These are phyloP conservation scores for Ilex asprella DNA, from an alignment of 257 asterid species.

Conservation along the genomic window DNA sequence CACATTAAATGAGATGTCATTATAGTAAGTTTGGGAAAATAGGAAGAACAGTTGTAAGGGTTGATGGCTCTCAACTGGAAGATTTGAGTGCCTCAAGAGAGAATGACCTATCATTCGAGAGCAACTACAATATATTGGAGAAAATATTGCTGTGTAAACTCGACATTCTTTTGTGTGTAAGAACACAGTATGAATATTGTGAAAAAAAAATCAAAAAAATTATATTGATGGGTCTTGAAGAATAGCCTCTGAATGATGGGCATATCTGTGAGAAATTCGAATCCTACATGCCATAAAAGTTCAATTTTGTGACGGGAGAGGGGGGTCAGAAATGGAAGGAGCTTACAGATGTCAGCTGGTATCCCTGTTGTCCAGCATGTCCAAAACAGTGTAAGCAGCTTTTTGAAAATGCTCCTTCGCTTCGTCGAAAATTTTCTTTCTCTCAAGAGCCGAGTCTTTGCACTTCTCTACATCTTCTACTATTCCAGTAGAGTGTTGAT, in stretches of 20 bases:
- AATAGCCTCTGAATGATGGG: constrained; percentile 1
- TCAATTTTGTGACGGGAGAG: constrained; percentile 6
- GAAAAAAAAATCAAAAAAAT: too few relatives aligned
- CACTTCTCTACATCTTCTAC: constrained; percentile 58
- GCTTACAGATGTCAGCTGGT: constrained; percentile 33
- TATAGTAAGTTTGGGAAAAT: constrained; percentile 42
- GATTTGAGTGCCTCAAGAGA: constrained; percentile 66
- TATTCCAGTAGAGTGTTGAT: constrained; percentile 57
- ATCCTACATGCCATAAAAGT: too few relatives aligned
- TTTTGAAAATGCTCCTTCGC: constrained; percentile 68
- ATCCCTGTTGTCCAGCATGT: constrained; percentile 40
- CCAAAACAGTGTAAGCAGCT: constrained; percentile 74
- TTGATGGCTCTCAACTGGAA: constrained; percentile 64
- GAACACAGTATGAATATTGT: not conserved
- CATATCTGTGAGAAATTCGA: too few relatives aligned
- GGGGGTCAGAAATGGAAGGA: constrained; percentile 3
- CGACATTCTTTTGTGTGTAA: not conserved
- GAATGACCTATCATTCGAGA: constrained; percentile 61
- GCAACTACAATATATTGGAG: not conserved
- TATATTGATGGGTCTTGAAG: not conserved
- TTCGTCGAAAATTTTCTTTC: constrained; percentile 59
- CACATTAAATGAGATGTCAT: too few relatives aligned
- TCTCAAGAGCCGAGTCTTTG: constrained; percentile 60
- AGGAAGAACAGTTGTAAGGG: constrained; percentile 59
- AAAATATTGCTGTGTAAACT: not conserved